phyloP scores from a whole-genome alignment of 106 monocot genomes.

The Narthecium ossifragum region DNA sequence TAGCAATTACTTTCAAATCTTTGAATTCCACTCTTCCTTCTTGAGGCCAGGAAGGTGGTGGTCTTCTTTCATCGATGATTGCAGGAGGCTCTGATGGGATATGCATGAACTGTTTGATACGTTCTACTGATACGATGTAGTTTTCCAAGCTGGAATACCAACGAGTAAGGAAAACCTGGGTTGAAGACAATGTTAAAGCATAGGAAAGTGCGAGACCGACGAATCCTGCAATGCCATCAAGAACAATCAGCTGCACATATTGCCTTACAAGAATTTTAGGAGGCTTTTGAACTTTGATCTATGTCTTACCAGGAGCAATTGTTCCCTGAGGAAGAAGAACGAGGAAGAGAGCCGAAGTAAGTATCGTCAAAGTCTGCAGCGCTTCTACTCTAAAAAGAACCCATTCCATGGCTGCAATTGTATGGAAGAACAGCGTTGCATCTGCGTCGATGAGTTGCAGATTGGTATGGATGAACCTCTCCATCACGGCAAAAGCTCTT shows the following conservation, averaged over 20 bases:
- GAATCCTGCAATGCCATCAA: slow-evolving; percentile 40
- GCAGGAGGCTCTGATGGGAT: slow-evolving; percentile 58
- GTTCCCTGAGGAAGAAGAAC: slow-evolving; percentile 43
- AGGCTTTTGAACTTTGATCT: not conserved
- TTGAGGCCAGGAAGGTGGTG: slow-evolving; percentile 55
- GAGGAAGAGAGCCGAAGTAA: slow-evolving; percentile 51
- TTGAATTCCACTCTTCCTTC: slow-evolving; percentile 66
- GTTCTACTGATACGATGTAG: slow-evolving; percentile 63
- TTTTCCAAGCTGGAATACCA: slow-evolving; percentile 72
- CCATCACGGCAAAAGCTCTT: slow-evolving; percentile 43
- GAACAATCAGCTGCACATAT: not conserved
- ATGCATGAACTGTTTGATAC: slow-evolving; percentile 76
- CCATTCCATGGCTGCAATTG: slow-evolving; percentile 69
- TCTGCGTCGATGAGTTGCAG: slow-evolving; percentile 62
- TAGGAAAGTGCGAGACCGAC: slow-evolving; percentile 73
- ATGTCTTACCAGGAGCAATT: slow-evolving; percentile 45
- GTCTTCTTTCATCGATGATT: slow-evolving; percentile 34
- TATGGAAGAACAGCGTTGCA: slow-evolving; percentile 70
- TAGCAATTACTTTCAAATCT: slow-evolving; percentile 36
- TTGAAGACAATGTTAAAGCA: slow-evolving; percentile 37
- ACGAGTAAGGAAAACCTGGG: slow-evolving; percentile 55
- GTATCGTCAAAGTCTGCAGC: slow-evolving; percentile 54
- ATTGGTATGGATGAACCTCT: slow-evolving; percentile 50
- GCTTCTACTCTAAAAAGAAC: slow-evolving; percentile 63
- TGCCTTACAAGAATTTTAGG: not conserved